Conservation (phyloP, 257 asterid species). For the Avicennia marina region DNA sequence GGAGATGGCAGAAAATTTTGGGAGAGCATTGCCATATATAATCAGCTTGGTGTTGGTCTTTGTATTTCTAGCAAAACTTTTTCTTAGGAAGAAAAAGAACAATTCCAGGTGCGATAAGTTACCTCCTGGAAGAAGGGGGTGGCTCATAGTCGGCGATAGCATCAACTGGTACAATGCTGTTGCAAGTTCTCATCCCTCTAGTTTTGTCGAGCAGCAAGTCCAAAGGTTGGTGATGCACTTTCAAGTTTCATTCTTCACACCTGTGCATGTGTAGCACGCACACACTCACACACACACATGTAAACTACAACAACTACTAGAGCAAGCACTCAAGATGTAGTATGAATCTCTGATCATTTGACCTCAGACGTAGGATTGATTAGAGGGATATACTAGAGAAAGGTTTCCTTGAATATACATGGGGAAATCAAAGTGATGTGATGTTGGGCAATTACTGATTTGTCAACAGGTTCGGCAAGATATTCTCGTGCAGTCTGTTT, state of each 20-base stretch:
- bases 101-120: neutral
- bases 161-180: constrained; percentile 83
- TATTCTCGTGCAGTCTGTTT: constrained; percentile 70
- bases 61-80: constrained; percentile 27
- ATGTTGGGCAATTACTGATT: neutral
- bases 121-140: constrained; percentile 86
- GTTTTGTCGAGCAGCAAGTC: constrained; percentile 69
- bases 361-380: no score
- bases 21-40: constrained; percentile 21
- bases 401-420: no score
- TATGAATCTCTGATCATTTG: no score
- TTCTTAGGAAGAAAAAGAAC: constrained; percentile 3
- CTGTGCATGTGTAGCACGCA: no score
- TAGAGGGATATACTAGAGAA: no score
- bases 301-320: no score
- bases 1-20: constrained; percentile 29
- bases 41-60: constrained; percentile 26
- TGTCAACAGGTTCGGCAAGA: constrained; percentile 59
- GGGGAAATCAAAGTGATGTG: no score
- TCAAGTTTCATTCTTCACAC: neutral
- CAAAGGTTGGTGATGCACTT: constrained; percentile 31
- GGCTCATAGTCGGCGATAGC: constrained; percentile 76
- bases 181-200: constrained; percentile 81
- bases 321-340: no score
- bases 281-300: no score